A percentile compares a stretch with the other conserved stretches of the same genome.
Evolutionary conservation across 768 basidiomycete genomes (phyloP).

Genomic region (Tricholoma bakamatsutake): DNA sequence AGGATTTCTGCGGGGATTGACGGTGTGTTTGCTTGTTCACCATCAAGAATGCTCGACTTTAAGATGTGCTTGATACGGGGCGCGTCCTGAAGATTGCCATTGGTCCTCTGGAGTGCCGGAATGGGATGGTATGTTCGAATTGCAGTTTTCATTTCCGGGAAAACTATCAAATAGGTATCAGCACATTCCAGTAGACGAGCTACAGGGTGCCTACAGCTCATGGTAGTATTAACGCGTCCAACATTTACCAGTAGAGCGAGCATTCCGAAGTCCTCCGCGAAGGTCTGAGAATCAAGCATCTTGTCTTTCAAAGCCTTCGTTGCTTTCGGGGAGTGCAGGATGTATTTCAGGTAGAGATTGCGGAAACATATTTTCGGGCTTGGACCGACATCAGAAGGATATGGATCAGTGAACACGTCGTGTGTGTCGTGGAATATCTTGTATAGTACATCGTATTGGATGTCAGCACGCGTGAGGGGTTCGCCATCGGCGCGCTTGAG

Average conservation of each 20-base stretch:
- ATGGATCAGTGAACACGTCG: constrained; percentile 48
- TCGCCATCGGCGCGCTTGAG: constrained; percentile 59
- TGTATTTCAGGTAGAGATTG: constrained; percentile 48
- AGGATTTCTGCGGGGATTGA: constrained; percentile 55
- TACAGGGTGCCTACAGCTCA: constrained; percentile 58
- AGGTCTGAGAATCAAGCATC: constrained; percentile 52
- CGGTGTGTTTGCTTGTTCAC: constrained; percentile 40
- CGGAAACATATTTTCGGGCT: constrained; percentile 47
- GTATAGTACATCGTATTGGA: constrained; percentile 77
- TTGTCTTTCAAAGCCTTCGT: constrained; percentile 70
- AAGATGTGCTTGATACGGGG: constrained; percentile 74
- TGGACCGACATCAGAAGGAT: constrained; percentile 15
- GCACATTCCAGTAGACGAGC: constrained; percentile 4
- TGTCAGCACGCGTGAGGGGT: constrained; percentile 58
- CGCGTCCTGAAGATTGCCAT: constrained; percentile 70
- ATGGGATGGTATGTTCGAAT: constrained; percentile 76
- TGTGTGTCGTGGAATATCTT: constrained; percentile 68
- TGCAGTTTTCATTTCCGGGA: constrained; percentile 75
- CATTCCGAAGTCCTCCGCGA: constrained; percentile 69
- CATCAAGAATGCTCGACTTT: constrained; percentile 50
- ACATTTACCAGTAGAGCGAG: constrained; percentile 70
- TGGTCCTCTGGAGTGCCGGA: constrained; percentile 62
- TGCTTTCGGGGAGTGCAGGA: constrained; percentile 55
- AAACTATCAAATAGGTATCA: constrained; percentile 38
- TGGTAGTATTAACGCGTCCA: constrained; percentile 76